Base-by-base conservation (phyloP, 2,329 filamentous ascomycete genomes). In the Fusarium nematophilum region DNA sequence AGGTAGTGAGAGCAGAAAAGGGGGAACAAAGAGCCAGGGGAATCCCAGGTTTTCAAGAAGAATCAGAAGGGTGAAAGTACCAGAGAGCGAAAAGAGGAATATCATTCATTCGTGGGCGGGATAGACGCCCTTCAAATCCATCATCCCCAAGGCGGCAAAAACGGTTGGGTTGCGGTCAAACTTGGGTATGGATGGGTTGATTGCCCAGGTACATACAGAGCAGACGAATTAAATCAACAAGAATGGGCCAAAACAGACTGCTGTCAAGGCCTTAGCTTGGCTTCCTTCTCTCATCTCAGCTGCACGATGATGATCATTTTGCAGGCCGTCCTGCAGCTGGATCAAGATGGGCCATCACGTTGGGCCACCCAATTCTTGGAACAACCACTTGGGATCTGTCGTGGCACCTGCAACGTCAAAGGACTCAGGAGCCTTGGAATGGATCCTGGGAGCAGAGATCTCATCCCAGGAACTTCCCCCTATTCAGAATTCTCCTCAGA, bases 241-340 rank as follows among this genome's bases (percentile, higher is more conserved):
- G 26, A 31, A 26, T 15, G 5, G 18, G 14, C 18, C 31, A 26
- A 38, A 23, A 18, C 34, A 34, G 27, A n/a, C 6, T 7, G 30
- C 10, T 62, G 59, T 63, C 56, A 63, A 51, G 40, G 46, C 34
- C 23, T 10, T 10, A 10, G 29, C 43, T 26, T 10, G 21, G 11
- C 23, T 21, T 15, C 29, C 44, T 33, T 47, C 42, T 34, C 44
- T 38, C 33, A 38, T 47, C 44, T 47, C 44, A 38, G 38, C 59
- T 64, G 61, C 61, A 64, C 61, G 61, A 64, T 64, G 61, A 64
- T 64, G 60, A 63, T 62, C 53, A 42, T 50, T 51, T 45, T 62
- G 45, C 59, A 62, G 56, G 53, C 37, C 39, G 47, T 46, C 49
- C 49, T 52, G 49, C 49, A 52, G 34, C 33, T 18, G 29, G 25